Evolutionary conservation across 352 stramenopile species (phyloP).

Genomic region (Blastocystis sp.): DNA sequence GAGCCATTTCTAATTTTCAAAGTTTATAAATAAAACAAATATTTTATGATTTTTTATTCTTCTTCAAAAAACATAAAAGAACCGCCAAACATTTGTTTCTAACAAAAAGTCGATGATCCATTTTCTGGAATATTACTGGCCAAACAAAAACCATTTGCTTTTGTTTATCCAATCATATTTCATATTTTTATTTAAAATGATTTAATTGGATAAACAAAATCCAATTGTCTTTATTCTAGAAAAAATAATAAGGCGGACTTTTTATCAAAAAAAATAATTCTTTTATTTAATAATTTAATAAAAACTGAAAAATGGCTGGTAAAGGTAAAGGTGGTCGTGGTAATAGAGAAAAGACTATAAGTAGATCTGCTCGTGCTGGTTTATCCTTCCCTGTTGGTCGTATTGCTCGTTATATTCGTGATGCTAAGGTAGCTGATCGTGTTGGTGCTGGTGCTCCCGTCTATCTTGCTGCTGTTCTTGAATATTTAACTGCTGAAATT

Average conservation of each 20-base stretch:
- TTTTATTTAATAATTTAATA: neutral
- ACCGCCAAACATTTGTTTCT: too few relatives aligned
- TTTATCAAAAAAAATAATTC: neutral
- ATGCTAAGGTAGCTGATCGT: conserved; percentile 67
- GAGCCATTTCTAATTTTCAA: conserved; percentile 8
- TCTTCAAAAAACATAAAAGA: neutral
- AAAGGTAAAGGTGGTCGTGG: conserved; percentile 4
- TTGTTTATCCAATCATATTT: neutral
- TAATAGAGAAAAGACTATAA: conserved; percentile 15
- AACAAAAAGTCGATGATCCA: too few relatives aligned
- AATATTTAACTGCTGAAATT: conserved; percentile 58
- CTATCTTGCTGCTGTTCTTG: conserved; percentile 70
- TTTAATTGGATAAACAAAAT: neutral
- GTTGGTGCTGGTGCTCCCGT: conserved; percentile 71
- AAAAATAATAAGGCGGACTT: too few relatives aligned
- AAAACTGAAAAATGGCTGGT: conserved; percentile 8
- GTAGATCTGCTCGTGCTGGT: conserved; percentile 64
- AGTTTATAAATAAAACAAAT: neutral
- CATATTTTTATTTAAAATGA: neutral
- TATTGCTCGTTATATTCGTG: conserved; percentile 72
- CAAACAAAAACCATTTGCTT: neutral
- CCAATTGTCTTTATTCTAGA: neutral
- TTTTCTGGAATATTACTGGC: too few relatives aligned
- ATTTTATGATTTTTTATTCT: neutral
- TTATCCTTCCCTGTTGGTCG: conserved; percentile 78